phyloP scores from a whole-genome alignment of 306 rosid species.

The Aeschynomene evenia region DNA sequence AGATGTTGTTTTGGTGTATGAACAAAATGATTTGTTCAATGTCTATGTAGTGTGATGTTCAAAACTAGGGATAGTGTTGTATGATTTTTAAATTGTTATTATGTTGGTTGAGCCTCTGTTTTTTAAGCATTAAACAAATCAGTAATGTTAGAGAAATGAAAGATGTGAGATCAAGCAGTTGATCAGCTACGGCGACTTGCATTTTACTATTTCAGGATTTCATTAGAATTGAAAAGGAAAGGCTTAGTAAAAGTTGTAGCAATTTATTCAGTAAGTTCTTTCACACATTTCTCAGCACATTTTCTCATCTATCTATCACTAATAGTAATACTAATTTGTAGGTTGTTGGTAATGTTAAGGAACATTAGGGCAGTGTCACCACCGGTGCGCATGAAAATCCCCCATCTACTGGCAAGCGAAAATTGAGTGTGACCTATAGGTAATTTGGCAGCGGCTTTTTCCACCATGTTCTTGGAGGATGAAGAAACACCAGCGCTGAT shows the following conservation, averaged over 20 bases:
- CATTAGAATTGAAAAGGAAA: too few species aligned
- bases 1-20: background rate
- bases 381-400: background rate
- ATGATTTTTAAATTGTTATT: background rate
- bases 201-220: too few species aligned
- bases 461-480: background rate
- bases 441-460: background rate
- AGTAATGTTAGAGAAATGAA: background rate
- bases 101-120: background rate
- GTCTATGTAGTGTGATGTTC: constrained; percentile 9
- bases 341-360: background rate
- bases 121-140: background rate
- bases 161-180: background rate
- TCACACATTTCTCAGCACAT: background rate
- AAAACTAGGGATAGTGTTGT: background rate
- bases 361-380: background rate
- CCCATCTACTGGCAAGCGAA: background rate
- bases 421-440: background rate
- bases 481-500: background rate
- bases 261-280: too few species aligned
- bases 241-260: too few species aligned
- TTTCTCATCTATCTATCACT: background rate
- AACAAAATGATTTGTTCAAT: constrained; percentile 47
- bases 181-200: background rate
- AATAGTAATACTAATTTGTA: background rate